Evolutionary conservation across 257 asterid genomes (phyloP).

Genomic region (Cinchona pubescens): DNA sequence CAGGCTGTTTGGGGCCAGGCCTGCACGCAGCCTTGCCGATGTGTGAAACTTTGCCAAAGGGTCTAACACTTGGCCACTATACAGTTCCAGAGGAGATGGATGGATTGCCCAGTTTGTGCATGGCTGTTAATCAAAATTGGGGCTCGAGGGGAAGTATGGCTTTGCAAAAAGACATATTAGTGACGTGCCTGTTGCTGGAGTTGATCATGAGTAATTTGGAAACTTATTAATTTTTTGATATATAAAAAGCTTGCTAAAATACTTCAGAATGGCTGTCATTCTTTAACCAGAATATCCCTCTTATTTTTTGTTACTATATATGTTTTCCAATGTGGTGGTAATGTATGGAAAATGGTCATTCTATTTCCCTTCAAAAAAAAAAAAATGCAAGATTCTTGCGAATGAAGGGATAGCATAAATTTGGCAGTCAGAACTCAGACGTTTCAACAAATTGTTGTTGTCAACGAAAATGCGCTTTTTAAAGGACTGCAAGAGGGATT

Average conservation of each 20-base stretch:
- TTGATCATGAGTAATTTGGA: background rate
- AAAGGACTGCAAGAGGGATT: background rate
- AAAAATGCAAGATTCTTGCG: too few relatives aligned
- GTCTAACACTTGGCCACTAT: constrained; percentile 75
- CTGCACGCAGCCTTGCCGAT: too few relatives aligned
- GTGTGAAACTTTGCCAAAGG: too few relatives aligned
- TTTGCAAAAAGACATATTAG: too few relatives aligned
- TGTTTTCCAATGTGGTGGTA: background rate
- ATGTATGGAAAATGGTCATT: too few relatives aligned
- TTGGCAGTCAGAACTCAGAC: background rate
- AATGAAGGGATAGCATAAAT: too few relatives aligned
- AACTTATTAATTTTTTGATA: constrained; percentile 3
- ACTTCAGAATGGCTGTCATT: constrained; percentile 8
- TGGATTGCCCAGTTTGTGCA: constrained; percentile 59
- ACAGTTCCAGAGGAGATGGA: constrained; percentile 82
- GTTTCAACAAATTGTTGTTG: background rate
- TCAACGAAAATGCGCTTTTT: background rate
- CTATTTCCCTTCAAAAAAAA: too few relatives aligned
- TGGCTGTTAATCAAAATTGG: constrained; percentile 69
- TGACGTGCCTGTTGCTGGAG: constrained; percentile 7
- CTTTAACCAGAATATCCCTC: background rate
- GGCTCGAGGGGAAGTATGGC: constrained; percentile 50
- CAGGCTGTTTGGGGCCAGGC: too few relatives aligned
- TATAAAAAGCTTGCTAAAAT: background rate
- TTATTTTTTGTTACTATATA: background rate